Percentiles rank a stretch among this genome's conserved stretches.
Evolutionary conservation across 352 stramenopile species (phyloP).

Genomic region (Hyaloperonospora arabidopsidis): DNA sequence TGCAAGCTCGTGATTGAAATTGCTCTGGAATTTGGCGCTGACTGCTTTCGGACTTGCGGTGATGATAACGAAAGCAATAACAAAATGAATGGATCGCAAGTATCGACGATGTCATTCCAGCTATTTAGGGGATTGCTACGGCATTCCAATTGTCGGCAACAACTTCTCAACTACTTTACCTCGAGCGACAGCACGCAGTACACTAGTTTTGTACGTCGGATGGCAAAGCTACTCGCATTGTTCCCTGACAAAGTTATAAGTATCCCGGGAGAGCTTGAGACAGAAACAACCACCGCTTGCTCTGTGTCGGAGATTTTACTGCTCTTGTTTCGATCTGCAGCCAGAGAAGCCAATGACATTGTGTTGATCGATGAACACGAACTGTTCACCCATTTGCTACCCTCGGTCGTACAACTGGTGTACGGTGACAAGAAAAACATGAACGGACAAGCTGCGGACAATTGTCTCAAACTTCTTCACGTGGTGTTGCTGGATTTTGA

Average conservation of each 20-base stretch:
- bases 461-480: slow-evolving; percentile 49
- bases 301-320: slow-evolving; percentile 42
- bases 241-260: slow-evolving; percentile 39
- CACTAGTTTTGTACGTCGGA: slow-evolving; percentile 59
- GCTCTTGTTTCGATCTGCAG: slow-evolving; percentile 36
- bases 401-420: slow-evolving; percentile 33
- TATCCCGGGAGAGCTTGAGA: slow-evolving; percentile 9
- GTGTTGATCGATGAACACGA: slow-evolving; percentile 36
- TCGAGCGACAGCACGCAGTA: slow-evolving; percentile 53
- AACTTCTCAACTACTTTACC: slow-evolving; percentile 52
- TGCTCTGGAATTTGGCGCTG: slow-evolving; percentile 54
- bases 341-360: slow-evolving; percentile 32
- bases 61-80: slow-evolving; percentile 18
- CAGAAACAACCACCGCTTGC: slow-evolving; percentile 22
- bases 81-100: slow-evolving; percentile 14
- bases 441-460: slow-evolving; percentile 18
- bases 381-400: slow-evolving; percentile 49
- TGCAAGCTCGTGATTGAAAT: slow-evolving; percentile 49
- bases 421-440: slow-evolving; percentile 6
- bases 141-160: slow-evolving; percentile 40
- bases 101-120: slow-evolving; percentile 45
- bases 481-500: slow-evolving; percentile 45
- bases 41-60: slow-evolving; percentile 41
- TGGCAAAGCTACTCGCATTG: slow-evolving; percentile 48
- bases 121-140: slow-evolving; percentile 40